phyloP scores from a whole-genome alignment of 2,329 filamentous ascomycete genomes.

The Clarireedia homoeocarpa region DNA sequence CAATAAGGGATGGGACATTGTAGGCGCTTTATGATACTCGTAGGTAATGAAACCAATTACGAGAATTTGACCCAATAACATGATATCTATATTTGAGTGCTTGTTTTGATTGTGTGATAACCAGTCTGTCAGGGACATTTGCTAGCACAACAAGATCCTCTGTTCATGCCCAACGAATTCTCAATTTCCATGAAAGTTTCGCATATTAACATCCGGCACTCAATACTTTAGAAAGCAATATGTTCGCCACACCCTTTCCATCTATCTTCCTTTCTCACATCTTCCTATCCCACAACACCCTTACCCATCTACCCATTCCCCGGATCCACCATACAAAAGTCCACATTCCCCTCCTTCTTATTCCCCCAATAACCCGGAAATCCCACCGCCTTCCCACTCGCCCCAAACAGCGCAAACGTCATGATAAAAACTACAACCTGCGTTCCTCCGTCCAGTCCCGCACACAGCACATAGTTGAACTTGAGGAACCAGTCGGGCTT shows the following conservation, averaged over 20 bases:
- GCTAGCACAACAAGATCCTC: no score
- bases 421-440: conserved; percentile 60
- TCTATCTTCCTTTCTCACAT: no score
- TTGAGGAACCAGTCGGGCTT: conserved; percentile 59
- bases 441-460: conserved; percentile 61
- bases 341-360: conserved; percentile 5
- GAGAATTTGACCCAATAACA: background rate
- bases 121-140: no score
- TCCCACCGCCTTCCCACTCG: conserved; percentile 21
- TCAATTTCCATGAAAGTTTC: no score
- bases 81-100: no score
- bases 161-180: no score
- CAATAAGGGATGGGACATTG: conserved; percentile 11
- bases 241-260: no score
- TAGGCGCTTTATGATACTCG: conserved; percentile 10
- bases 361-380: conserved; percentile 27
- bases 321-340: background rate
- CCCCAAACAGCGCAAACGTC: conserved; percentile 42
- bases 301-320: background rate
- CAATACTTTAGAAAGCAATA: no score
- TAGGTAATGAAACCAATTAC: conserved; percentile 8
- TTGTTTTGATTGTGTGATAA: no score
- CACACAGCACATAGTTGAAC: conserved; percentile 71
- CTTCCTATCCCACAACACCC: no score
- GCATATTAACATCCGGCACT: no score